Conservation (phyloP, 2,329 filamentous ascomycete genomes). For the Onygenales sp. region DNA sequence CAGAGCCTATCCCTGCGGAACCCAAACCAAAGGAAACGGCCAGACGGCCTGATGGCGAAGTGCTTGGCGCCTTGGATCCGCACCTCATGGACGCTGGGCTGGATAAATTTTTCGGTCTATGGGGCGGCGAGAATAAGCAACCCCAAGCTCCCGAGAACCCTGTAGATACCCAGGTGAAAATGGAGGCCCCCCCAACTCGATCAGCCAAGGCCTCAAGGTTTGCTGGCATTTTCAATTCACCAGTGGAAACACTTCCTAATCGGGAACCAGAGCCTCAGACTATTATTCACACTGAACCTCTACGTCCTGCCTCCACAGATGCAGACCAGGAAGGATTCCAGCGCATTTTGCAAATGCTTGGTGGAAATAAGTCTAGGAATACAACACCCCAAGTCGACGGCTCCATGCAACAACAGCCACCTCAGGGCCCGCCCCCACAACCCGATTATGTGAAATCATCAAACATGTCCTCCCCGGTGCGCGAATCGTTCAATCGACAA, state of each 20-base stretch:
- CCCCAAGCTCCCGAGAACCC: slow-evolving; percentile 30
- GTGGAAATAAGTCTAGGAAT: slow-evolving; percentile 41
- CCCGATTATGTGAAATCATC: slow-evolving; percentile 18
- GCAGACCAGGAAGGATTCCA: slow-evolving; percentile 82
- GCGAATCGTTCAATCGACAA: slow-evolving; percentile 20
- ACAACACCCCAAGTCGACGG: slow-evolving; percentile 35
- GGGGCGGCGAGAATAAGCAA: slow-evolving; percentile 40
- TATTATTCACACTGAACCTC: slow-evolving; percentile 11
- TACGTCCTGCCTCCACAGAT: slow-evolving; percentile 39
- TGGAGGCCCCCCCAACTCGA: slow-evolving; percentile 41
- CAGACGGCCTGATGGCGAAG: slow-evolving; percentile 38
- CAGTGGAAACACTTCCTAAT: slow-evolving; percentile 42
- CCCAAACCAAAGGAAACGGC: slow-evolving; percentile 28
- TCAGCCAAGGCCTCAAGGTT: slow-evolving; percentile 68
- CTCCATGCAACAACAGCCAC: slow-evolving; percentile 20
- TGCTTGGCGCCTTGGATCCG: slow-evolving; percentile 46
- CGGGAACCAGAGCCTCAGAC: slow-evolving; percentile 19
- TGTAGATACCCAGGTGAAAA: slow-evolving; percentile 22
- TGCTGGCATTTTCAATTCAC: slow-evolving; percentile 64
- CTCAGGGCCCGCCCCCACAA: slow-evolving; percentile 13
- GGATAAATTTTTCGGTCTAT: slow-evolving; percentile 67
- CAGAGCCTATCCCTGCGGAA: slow-evolving; percentile 24
- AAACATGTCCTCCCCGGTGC: slow-evolving; percentile 22
- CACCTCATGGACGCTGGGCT: slow-evolving; percentile 57
- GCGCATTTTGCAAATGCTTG: slow-evolving; percentile 71